Conservation (phyloP, 768 basidiomycete genomes). For the Boletus rex-veris region DNA sequence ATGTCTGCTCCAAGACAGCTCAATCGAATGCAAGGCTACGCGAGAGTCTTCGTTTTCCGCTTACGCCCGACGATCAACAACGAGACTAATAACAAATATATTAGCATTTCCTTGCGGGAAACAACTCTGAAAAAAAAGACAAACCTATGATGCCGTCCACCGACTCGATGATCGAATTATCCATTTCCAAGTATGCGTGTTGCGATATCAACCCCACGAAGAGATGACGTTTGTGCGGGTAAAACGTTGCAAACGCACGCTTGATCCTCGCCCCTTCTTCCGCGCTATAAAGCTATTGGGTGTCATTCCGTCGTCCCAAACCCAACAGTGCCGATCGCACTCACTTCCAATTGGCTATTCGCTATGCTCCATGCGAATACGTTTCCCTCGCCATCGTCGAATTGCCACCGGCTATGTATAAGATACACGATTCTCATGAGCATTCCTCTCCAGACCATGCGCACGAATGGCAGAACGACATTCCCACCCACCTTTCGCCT, state of each 20-base stretch:
- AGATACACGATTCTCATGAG: neutral
- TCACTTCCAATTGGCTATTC: conserved; percentile 12
- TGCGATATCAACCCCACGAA: conserved; percentile 35
- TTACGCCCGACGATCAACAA: conserved; percentile 31
- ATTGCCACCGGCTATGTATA: conserved; percentile 20
- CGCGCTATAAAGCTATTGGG: conserved; percentile 24
- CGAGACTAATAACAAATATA: conserved; percentile 28
- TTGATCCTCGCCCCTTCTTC: conserved; percentile 26
- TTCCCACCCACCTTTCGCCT: conserved; percentile 11
- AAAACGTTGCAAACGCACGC: conserved; percentile 34
- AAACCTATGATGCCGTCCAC: conserved; percentile 36
- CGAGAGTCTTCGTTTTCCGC: conserved; percentile 17
- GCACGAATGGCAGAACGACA: neutral
- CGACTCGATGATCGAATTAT: conserved; percentile 29
- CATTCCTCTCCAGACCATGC: neutral
- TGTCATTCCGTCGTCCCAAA: neutral
- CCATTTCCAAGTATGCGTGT: conserved; percentile 36
- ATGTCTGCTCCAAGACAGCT: neutral
- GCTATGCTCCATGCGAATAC: conserved; percentile 17
- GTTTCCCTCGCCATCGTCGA: conserved; percentile 24
- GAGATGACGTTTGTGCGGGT: conserved; percentile 33
- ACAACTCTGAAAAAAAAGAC: conserved; percentile 4
- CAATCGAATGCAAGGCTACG: neutral
- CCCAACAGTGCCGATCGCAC: neutral
- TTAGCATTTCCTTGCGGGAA: neutral